These are phyloP conservation scores for Raffaelea arxii DNA, from an alignment of 2,329 filamentous ascomycete species.

Conservation along the genomic window DNA sequence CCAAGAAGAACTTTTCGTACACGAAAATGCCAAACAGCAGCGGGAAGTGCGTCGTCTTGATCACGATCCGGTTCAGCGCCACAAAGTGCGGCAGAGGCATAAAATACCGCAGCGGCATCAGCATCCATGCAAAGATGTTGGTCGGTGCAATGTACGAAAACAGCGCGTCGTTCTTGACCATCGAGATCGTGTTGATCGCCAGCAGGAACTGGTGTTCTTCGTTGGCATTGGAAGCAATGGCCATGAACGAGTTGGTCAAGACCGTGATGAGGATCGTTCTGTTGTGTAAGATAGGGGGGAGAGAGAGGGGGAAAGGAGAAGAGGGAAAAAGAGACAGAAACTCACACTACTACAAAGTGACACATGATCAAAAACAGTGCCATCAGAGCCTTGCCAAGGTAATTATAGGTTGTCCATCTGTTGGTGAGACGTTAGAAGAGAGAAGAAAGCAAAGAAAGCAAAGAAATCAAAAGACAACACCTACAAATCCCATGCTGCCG, in stretches of 20 bases:
- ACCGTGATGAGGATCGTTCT: conserved; percentile 88
- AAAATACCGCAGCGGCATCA: conserved; percentile 72
- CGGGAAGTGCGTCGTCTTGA: conserved; percentile 85
- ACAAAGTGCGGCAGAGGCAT: conserved; percentile 77
- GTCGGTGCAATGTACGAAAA: conserved; percentile 90
- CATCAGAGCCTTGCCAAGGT: conserved; percentile 65
- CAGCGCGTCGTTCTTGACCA: conserved; percentile 95
- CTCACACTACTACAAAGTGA: conserved; percentile 80
- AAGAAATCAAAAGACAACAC: conserved; percentile 16
- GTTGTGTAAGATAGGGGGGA: neutral
- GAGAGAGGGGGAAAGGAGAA: neutral
- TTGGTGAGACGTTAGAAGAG: conserved; percentile 14
- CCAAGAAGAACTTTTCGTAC: conserved; percentile 75
- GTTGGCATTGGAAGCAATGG: conserved; percentile 84
- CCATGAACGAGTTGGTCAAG: conserved; percentile 94
- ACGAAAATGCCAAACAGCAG: conserved; percentile 77
- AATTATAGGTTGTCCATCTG: conserved; percentile 64
- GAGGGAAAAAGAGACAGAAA: conserved; percentile 6
- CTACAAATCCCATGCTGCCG: conserved; percentile 84
- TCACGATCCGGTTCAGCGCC: conserved; percentile 76
- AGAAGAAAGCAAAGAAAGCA: neutral
- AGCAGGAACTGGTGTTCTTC: conserved; percentile 92
- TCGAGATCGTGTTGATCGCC: conserved; percentile 92
- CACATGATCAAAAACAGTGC: conserved; percentile 84
- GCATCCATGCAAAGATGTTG: conserved; percentile 83